phyloP scores from a whole-genome alignment of 2,329 filamentous ascomycete genomes.

The Trichoderma sp. region DNA sequence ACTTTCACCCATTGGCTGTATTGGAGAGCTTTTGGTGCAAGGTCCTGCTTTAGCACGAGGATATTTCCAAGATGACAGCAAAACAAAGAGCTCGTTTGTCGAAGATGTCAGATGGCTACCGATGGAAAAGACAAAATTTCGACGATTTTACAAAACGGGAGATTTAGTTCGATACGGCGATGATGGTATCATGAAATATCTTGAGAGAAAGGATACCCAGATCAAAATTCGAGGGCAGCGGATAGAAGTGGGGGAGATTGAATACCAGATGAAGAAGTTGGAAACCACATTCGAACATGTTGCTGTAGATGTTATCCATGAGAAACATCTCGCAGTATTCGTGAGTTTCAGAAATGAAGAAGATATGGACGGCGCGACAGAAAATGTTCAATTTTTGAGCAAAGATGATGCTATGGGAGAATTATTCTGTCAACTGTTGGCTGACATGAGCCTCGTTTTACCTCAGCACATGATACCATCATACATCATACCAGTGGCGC shows the following conservation, averaged over 20 bases:
- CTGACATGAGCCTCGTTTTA: background rate
- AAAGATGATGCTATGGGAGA: background rate
- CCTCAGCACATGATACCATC: constrained; percentile 29
- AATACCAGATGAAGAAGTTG: constrained; percentile 9
- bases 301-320: background rate
- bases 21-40: constrained; percentile 28
- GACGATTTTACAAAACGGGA: constrained; percentile 8
- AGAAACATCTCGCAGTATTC: background rate
- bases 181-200: constrained; percentile 4
- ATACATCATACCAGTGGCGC: background rate
- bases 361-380: background rate
- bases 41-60: constrained; percentile 24
- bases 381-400: background rate
- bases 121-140: background rate
- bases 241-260: constrained; percentile 12
- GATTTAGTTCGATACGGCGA: constrained; percentile 6
- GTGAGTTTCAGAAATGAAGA: background rate
- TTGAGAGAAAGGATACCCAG: constrained; percentile 9
- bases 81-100: constrained; percentile 23
- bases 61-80: constrained; percentile 26
- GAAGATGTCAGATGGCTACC: constrained; percentile 5
- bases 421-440: background rate
- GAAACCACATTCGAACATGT: background rate
- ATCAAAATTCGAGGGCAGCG: constrained; percentile 16
- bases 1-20: constrained; percentile 24